phyloP scores from a whole-genome alignment of 352 stramenopile species.

The Globisporangium spiculum region DNA sequence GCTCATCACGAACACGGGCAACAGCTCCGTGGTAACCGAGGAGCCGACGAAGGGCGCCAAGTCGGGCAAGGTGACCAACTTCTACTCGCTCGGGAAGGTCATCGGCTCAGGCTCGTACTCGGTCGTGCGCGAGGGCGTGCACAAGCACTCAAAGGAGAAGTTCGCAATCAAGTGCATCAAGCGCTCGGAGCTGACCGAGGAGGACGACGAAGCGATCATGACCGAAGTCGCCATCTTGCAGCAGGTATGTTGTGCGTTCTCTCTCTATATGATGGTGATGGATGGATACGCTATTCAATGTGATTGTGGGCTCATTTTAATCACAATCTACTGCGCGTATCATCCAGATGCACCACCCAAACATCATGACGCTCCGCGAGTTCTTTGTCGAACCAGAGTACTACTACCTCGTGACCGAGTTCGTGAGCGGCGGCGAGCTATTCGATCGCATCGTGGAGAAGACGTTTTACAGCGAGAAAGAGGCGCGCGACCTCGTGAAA shows the following conservation, averaged over 20 bases:
- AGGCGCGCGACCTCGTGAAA: slow-evolving; percentile 81
- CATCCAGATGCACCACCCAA: slow-evolving; percentile 73
- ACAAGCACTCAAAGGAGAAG: slow-evolving; percentile 77
- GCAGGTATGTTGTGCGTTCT: slow-evolving; percentile 21
- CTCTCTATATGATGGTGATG: not conserved
- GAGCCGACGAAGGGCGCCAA: slow-evolving; percentile 20
- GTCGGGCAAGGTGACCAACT: slow-evolving; percentile 61
- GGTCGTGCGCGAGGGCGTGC: slow-evolving; percentile 79
- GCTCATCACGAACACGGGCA: slow-evolving; percentile 5
- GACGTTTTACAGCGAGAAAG: slow-evolving; percentile 83
- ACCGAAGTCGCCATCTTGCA: slow-evolving; percentile 82
- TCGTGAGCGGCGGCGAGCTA: slow-evolving; percentile 82
- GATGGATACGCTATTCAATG: not conserved
- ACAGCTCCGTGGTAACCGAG: slow-evolving; percentile 19
- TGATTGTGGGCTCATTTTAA: not conserved
- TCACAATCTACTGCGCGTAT: not conserved
- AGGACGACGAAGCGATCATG: slow-evolving; percentile 79
- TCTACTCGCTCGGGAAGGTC: slow-evolving; percentile 73
- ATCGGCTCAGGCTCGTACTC: slow-evolving; percentile 90
- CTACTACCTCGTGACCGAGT: slow-evolving; percentile 89
- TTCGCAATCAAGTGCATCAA: slow-evolving; percentile 93
- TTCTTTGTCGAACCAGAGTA: slow-evolving; percentile 89
- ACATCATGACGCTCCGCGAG: slow-evolving; percentile 90
- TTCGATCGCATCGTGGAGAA: slow-evolving; percentile 91
- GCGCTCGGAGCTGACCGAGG: slow-evolving; percentile 62